Percentiles rank a stretch among this genome's conserved stretches.
Evolutionary conservation across 345 rosid genomes (phyloP).

Genomic region (Toxicodendron radicans): DNA sequence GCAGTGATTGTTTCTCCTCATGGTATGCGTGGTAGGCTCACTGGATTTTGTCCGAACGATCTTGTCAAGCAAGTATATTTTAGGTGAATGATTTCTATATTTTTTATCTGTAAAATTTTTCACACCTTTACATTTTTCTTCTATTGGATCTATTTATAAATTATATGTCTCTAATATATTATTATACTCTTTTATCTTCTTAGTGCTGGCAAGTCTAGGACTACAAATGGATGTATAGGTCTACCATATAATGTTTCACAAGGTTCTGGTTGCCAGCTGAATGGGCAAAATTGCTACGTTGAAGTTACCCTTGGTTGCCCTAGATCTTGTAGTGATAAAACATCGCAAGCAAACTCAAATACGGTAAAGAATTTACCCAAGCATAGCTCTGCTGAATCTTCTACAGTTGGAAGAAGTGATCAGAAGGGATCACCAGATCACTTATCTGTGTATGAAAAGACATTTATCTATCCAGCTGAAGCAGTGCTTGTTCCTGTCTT

Average conservation of each 20-base stretch:
- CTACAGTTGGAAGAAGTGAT: slow-evolving; percentile 53
- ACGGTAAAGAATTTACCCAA: slow-evolving; percentile 48
- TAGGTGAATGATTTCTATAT: slow-evolving; percentile 42
- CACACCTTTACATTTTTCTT: not conserved
- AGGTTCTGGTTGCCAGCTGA: slow-evolving; percentile 58
- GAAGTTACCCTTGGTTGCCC: slow-evolving; percentile 88
- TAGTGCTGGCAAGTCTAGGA: slow-evolving; percentile 63
- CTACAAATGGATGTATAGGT: slow-evolving; percentile 63
- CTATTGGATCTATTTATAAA: not conserved
- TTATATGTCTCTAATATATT: slow-evolving; percentile 5
- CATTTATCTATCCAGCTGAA: slow-evolving; percentile 84
- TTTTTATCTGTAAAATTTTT: not conserved
- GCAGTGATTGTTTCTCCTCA: slow-evolving; percentile 96
- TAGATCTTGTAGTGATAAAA: slow-evolving; percentile 44
- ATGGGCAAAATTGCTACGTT: slow-evolving; percentile 67
- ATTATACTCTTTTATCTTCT: slow-evolving; percentile 17
- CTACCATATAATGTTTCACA: slow-evolving; percentile 64
- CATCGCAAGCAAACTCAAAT: slow-evolving; percentile 41
- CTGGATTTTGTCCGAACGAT: slow-evolving; percentile 87
- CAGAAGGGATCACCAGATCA: slow-evolving; percentile 48
- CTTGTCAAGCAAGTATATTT: slow-evolving; percentile 92
- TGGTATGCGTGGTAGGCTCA: slow-evolving; percentile 93
- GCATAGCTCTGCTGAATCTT: slow-evolving; percentile 60
- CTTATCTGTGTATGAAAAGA: slow-evolving; percentile 50
- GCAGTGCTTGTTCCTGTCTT: slow-evolving; percentile 90